Conservation (phyloP, 805 yeast species). For the Starmerella khaoyaiensis region DNA sequence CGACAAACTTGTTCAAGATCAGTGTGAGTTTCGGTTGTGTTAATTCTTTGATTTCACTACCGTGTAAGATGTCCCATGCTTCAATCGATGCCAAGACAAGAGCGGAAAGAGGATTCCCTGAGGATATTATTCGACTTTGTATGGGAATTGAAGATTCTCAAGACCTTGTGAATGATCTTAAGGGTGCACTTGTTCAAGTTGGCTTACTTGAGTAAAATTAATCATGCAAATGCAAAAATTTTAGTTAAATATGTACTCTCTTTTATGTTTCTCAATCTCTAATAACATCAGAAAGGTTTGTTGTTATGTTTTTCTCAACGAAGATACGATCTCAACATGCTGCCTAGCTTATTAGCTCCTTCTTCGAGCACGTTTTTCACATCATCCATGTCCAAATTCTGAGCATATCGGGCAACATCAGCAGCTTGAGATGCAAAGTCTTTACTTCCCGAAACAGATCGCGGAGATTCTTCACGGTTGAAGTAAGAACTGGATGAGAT, state of each 20-base stretch:
- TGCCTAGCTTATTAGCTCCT: slow-evolving; percentile 83
- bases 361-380: slow-evolving; percentile 84
- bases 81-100: slow-evolving; percentile 80
- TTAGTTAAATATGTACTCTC: background rate
- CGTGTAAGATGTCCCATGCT: slow-evolving; percentile 96
- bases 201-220: slow-evolving; percentile 29
- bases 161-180: slow-evolving; percentile 72
- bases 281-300: background rate
- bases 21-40: slow-evolving; percentile 93
- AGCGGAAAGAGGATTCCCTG: slow-evolving; percentile 80
- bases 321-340: slow-evolving; percentile 73
- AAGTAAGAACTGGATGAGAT: slow-evolving; percentile 88
- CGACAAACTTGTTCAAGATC: slow-evolving; percentile 66
- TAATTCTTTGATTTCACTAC: slow-evolving; percentile 82
- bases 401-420: slow-evolving; percentile 29
- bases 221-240: background rate
- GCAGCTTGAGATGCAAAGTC: slow-evolving; percentile 24
- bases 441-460: slow-evolving; percentile 23
- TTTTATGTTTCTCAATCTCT: background rate
- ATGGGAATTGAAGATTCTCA: slow-evolving; percentile 78
- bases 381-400: slow-evolving; percentile 81
- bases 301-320: slow-evolving; percentile 10
- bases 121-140: slow-evolving; percentile 78
- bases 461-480: slow-evolving; percentile 54
- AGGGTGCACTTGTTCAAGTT: slow-evolving; percentile 52